A percentile compares a stretch with the other conserved stretches of the same genome.
phyloP scores from a whole-genome alignment of 768 basidiomycete species.

The Pleurotus tuoliensis region DNA sequence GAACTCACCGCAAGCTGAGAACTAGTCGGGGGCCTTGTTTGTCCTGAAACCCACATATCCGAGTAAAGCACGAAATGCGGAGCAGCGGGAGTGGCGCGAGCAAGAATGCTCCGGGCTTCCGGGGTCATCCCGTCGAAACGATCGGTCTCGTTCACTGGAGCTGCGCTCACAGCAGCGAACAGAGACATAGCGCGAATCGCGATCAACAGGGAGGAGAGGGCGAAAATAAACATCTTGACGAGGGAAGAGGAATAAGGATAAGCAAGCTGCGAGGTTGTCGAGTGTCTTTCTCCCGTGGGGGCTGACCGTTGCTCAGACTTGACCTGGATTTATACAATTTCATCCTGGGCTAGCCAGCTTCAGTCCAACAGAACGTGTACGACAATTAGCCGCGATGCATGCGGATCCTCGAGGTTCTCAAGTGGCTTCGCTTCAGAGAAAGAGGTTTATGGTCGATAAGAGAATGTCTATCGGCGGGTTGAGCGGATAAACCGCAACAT shows the following conservation, averaged over 20 bases:
- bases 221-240: neutral
- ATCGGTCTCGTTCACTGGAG: neutral
- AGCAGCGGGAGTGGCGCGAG: slow-evolving; percentile 19
- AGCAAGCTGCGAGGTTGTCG: neutral
- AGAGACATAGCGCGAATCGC: neutral
- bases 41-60: slow-evolving; percentile 32
- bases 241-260: neutral
- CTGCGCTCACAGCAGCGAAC: neutral
- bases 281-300: neutral
- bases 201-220: slow-evolving; percentile 2
- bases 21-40: slow-evolving; percentile 32
- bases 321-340: slow-evolving; percentile 4
- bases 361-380: neutral
- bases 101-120: slow-evolving; percentile 9
- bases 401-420: slow-evolving; percentile 6
- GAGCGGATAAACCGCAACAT: neutral
- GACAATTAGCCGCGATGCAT: slow-evolving; percentile 1
- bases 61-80: slow-evolving; percentile 38
- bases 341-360: neutral
- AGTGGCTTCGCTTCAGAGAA: neutral
- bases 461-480: neutral
- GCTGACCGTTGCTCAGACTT: neutral
- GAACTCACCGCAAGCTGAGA: slow-evolving; percentile 25
- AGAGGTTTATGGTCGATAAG: slow-evolving; percentile 2
- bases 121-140: neutral